Evolutionary conservation across 73 alveolate species (phyloP), one percentile per base, ranked within the genome.

Genomic region (Durusdinium trenchii): DNA sequence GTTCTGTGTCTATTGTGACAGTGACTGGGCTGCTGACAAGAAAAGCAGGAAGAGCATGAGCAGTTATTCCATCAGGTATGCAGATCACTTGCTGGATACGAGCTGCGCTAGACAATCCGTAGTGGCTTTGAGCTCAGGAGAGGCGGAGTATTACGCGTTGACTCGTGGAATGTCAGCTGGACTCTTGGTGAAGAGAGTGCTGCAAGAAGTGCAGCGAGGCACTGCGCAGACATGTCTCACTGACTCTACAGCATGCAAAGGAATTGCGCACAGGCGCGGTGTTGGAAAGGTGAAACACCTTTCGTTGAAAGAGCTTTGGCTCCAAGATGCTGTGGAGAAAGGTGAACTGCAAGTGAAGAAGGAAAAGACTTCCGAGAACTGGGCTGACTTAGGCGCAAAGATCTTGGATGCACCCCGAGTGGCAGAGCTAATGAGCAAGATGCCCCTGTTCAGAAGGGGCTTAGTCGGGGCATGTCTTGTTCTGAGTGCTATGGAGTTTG

Each of bases 21-120:
- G 82, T 18, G 95, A 57, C 14, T 86, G 95, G 95, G 95, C 95
- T 18, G n/a, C 62, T 2, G 90, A 79, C 64, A 16, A 30, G 0
- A 23, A 40, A 47, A 79, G 10, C 36, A 43, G 90, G 62, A 79
- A 47, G n/a, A 45, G 67, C 90, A 81, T 46, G 62, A 23, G n/a
- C 14, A 9, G 64, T 38, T 30, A 1, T 12, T 36, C n/a, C 23
- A 64, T 9, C 14, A 43, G 0, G 64, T 79, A 43, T 48, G 90
- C 43, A 48, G 20, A 12, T 30, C 90, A 79, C 42, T 18, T 79
- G 67, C 40, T 79, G 0, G 90, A 79, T 0, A 36, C 64, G 0
- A 43, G 67, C 18, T 79, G 90, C 5, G 90, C 67, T 12, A 32
- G 90, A 0, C 90, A 79, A 6, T 23, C 67, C 7, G 45, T 47